Evolutionary conservation across 2,329 filamentous ascomycete species (phyloP), one percentile per base, ranked within the genome.

Genomic region (Sordariomycetes sp.): DNA sequence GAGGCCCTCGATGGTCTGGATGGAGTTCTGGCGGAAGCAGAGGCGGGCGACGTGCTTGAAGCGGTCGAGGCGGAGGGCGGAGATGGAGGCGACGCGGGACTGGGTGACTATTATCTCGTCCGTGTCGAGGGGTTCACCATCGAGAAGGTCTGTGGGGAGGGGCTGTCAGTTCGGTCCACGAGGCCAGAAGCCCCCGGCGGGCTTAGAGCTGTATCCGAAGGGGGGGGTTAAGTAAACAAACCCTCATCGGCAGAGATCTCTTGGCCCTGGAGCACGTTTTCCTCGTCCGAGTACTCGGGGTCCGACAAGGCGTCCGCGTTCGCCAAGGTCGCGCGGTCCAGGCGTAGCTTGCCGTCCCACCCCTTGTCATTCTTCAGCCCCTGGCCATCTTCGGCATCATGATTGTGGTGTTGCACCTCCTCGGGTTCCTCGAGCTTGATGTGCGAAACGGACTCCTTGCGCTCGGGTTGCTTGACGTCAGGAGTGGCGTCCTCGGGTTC

Each of bases 91-190:
- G 67, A 99, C 81, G 63, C 92, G 89, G 58, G 88, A 88, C 71
- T 97, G 93, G n/a, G 91, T 86, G 61, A 92, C 85, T 68, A 94
- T 89, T 66, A 99, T 93, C 67, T 96, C 90, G 73, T 92, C 77
- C 1, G 77, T 80, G 40, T 85, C 78, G 43, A 74, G 70, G 61
- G 81, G 79, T 69, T 86, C 83, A 64, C 78, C 78, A 61, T 85
- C 79, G 46, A 86, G 76, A 1, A 86, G 72, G 65, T 86, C 82
- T 85, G n/a, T n/a, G n/a, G 43, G 25, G 16, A 25, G 20, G 40
- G 5, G 4, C 52, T 58, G 59, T 60, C 22, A 60, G 59, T 55
- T 16, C n/a, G 43, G 24, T 43, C 11, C 46, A 24, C 12, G 22
- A n/a, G 12, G 3, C 46, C 12, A 12, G n/a, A 24, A 24, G 3